Percentiles rank a stretch among this genome's conserved stretches.
These are phyloP conservation scores for Aspergillus sp. DNA, from an alignment of 2,329 filamentous ascomycete species.

Conservation along the genomic window DNA sequence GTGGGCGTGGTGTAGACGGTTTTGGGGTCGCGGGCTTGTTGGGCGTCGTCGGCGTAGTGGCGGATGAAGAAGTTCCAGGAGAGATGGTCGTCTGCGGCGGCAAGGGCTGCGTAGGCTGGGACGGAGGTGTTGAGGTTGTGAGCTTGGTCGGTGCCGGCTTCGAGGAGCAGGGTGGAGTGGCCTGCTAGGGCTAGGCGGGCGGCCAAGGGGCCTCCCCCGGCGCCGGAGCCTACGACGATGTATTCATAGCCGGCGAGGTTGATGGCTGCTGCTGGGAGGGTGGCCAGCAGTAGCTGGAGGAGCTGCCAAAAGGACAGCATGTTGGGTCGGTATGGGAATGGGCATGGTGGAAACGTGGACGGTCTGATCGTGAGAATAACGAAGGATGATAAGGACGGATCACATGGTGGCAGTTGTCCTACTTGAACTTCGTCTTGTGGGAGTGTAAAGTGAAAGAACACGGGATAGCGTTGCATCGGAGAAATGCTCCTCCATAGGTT, in stretches of 20 bases:
- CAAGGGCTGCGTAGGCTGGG: constrained; percentile 29
- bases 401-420: too few species aligned
- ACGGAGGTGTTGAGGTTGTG: constrained; percentile 32
- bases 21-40: constrained; percentile 36
- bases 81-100: constrained; percentile 33
- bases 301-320: background rate
- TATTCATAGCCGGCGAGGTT: constrained; percentile 39
- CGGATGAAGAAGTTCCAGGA: constrained; percentile 40
- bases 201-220: constrained; percentile 40
- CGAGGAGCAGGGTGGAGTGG: constrained; percentile 40
- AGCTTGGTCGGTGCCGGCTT: constrained; percentile 41
- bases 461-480: too few species aligned
- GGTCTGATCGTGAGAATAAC: background rate
- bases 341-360: background rate
- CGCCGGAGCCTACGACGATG: constrained; percentile 42
- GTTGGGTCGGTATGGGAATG: background rate
- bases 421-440: too few species aligned
- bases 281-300: background rate
- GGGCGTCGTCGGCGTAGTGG: constrained; percentile 36
- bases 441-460: too few species aligned
- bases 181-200: constrained; percentile 39
- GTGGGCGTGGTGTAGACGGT: constrained; percentile 47
- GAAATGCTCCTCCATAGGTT: background rate
- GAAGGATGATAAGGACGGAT: too few species aligned
- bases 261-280: constrained; percentile 14